Evolutionary conservation across 148 eudicot genomes (phyloP).

Genomic region (Camellia japonica): DNA sequence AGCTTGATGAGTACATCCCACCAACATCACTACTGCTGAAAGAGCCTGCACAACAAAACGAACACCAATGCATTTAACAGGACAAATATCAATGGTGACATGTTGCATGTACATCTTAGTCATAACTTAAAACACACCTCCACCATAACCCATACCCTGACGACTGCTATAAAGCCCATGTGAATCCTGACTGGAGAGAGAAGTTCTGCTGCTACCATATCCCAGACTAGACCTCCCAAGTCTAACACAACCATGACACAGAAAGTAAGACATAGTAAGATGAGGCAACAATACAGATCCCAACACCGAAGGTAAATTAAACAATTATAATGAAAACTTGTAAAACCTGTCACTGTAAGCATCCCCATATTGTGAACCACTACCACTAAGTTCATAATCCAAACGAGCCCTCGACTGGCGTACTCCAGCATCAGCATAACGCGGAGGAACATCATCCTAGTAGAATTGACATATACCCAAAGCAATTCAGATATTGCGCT

Average conservation of each 20-base stretch:
- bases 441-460: conserved; percentile 84
- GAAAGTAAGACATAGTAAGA: not conserved
- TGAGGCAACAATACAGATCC: not conserved
- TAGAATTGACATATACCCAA: not conserved
- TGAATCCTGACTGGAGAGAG: conserved; percentile 70
- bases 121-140: conserved; percentile 35
- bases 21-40: conserved; percentile 64
- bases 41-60: conserved; percentile 45
- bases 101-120: not conserved
- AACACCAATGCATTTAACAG: not conserved
- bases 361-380: conserved; percentile 77
- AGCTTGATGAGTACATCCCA: conserved; percentile 80
- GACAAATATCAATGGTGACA: not conserved
- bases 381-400: conserved; percentile 72
- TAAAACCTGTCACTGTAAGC: conserved; percentile 75
- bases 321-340: not conserved
- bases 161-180: conserved; percentile 82
- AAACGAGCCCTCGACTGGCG: conserved; percentile 92
- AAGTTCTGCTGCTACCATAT: conserved; percentile 70
- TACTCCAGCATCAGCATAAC: conserved; percentile 63
- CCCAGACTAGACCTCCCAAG: conserved; percentile 78
- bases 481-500: not conserved
- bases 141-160: conserved; percentile 71
- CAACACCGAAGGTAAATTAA: not conserved
- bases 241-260: conserved; percentile 30